Base-by-base conservation (phyloP, 805 yeast species). In the Babjeviella inositovora region DNA sequence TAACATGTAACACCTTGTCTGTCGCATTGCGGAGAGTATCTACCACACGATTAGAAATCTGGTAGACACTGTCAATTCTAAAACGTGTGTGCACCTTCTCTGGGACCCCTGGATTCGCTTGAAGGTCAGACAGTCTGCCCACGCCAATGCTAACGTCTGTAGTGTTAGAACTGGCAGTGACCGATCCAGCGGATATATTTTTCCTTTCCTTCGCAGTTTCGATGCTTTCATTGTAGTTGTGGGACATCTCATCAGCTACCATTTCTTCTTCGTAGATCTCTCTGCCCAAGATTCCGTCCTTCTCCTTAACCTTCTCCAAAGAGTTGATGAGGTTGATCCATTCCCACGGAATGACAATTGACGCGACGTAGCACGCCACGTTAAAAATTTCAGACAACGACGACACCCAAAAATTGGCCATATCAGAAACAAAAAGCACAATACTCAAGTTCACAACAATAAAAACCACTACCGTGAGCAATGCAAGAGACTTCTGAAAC, bases 281-380 rank as follows among this genome's bases (percentile, higher is more conserved):
- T 29, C 92, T 51, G 1, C 93, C 93, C 18, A 81, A 41, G 5
- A 79, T 63, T 6, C 87, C 80, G 28, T 70, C 72, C 20, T 69
- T 67, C 34, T 77, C 85, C 25, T 62, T 59, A 9, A 50, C 50
- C 31, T 66, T 63, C 46, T 69, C 70, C 19, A 73, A 43, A 8
- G 61, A 52, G 23, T 62, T 61, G 26, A 73, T 57, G 31, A 76
- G 56, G 37, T 75, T 77, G 30, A 76, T 61, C 87, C 92, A 81
- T 43, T 79, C 92, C 90, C 92, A 77, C 1, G 79, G 79, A 7
- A 74, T 58, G 5, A 75, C 75, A 15, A 80, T 75, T 17, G 80
- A 63, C 11, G 74, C 54, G 6, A 76, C 64, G 39, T 72, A 74
- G n/a, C 74, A 63, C 2, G 77, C 71, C 11, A 79, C 63, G 20